Base-by-base conservation (phyloP, 176 grass and related monocot genomes). In the Thinopyrum elongatum region DNA sequence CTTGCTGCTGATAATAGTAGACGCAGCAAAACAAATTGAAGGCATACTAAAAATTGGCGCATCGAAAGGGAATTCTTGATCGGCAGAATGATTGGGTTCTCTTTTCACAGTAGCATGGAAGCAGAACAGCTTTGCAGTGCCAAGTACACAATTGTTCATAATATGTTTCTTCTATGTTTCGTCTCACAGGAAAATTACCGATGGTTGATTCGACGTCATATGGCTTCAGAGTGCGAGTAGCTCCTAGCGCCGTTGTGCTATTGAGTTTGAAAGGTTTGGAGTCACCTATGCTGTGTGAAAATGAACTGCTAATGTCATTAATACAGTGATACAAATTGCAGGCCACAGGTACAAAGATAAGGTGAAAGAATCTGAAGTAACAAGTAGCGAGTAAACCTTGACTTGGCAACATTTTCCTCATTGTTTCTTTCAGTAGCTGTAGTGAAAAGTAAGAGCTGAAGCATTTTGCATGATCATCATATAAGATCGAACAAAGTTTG, bases 151-250 rank as follows among this genome's bases (percentile, higher is more conserved):
- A 55, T 6, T 10, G 6, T 11, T 31, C 26, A 1, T 7, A 76
- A 25, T 36, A 80, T 62, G 21, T 83, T 61, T 78, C n/a, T n/a
- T n/a, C n/a, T n/a, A n/a, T n/a, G n/a, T n/a, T n/a, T n/a, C 61
- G 39, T 44, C 23, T 68, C 47, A 38, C 21, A 41, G 25, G 10
- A 42, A 67, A 74, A 68, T 31, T 87, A 91, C 90, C 87, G 1
- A 15, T 80, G 39, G 30, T 22, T 84, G 65, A 67, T 58, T 69
- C 73, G 27, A 39, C 46, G 64, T 80, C 83, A 51, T 83, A 85
- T 67, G 87, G 86, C 80, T 86, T 89, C 25, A 79, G 21, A 76
- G 47, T 47, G 66, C 28, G 19, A 66, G n/a, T 74, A 34, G 31
- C 53, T 88, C 77, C 65, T 76, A 35, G 72, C 10, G 33, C 19